A percentile compares a stretch with the other conserved stretches of the same genome.
phyloP scores from a whole-genome alignment of 73 alveolate genomes.

The Loxodes magnus region DNA sequence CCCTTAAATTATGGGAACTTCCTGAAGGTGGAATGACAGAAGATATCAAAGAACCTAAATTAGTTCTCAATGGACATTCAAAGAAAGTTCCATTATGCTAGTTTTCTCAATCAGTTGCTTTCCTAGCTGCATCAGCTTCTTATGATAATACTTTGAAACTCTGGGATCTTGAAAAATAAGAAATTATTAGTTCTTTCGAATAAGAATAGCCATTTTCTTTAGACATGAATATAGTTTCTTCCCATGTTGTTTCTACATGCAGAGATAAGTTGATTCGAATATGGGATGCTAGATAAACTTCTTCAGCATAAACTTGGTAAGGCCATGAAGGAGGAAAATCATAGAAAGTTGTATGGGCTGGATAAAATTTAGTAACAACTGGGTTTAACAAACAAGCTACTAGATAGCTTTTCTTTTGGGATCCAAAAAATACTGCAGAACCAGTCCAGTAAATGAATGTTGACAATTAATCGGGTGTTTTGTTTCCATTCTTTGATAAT shows the following conservation, averaged over 20 bases:
- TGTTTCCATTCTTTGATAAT: constrained; percentile 74
- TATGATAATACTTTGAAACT: constrained; percentile 67
- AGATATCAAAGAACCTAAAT: constrained; percentile 69
- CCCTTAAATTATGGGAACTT: constrained; percentile 77
- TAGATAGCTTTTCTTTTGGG: constrained; percentile 85
- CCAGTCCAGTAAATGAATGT: constrained; percentile 38
- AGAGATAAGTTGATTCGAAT: constrained; percentile 65
- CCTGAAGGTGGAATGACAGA: constrained; percentile 63
- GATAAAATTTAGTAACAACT: constrained; percentile 56
- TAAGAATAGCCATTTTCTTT: no score
- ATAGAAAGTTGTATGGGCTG: constrained; percentile 70
- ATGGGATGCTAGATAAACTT: constrained; percentile 78
- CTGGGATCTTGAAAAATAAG: constrained; percentile 80
- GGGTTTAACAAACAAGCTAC: constrained; percentile 64
- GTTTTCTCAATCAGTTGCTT: constrained; percentile 74
- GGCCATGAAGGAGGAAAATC: constrained; percentile 86
- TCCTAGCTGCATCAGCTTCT: constrained; percentile 66
- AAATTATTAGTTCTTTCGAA: no score
- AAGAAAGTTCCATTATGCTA: constrained; percentile 66
- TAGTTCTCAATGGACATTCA: constrained; percentile 74
- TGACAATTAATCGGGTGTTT: constrained; percentile 72
- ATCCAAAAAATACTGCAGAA: constrained; percentile 52
- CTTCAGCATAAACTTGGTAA: constrained; percentile 27
- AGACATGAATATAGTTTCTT: no score
- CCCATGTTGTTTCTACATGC: constrained; percentile 61